phyloP scores from a whole-genome alignment of 1,139 yeast species.

The Geotrichum siamense region DNA sequence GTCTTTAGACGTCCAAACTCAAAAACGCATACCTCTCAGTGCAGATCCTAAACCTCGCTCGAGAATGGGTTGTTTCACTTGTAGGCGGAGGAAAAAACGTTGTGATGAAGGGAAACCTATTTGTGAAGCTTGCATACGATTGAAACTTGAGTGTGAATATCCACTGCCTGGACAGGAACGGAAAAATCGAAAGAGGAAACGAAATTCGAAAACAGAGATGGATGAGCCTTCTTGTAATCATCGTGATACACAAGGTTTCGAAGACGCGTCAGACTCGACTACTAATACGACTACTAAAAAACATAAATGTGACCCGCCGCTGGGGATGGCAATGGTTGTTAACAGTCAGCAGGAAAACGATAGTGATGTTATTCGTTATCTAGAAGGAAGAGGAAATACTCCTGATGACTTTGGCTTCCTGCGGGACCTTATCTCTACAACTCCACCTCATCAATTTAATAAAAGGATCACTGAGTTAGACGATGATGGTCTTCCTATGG shows the following conservation, averaged over 20 bases:
- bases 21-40: too few relatives aligned
- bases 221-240: not conserved
- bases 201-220: not conserved
- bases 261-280: not conserved
- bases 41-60: conserved; percentile 26
- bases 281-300: not conserved
- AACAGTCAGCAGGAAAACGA: not conserved
- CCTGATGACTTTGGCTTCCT: conserved; percentile 1
- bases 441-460: not conserved
- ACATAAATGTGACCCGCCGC: too few relatives aligned
- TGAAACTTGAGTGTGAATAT: conserved; percentile 49
- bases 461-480: not conserved
- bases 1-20: too few relatives aligned
- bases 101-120: conserved; percentile 59
- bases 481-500: not conserved
- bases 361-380: not conserved
- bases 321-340: not conserved
- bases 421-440: not conserved
- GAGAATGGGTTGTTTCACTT: conserved; percentile 58
- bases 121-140: conserved; percentile 52
- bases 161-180: conserved; percentile 47
- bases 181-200: conserved; percentile 31
- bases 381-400: conserved; percentile 1
- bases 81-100: conserved; percentile 62
- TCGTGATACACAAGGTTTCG: too few relatives aligned